Base-by-base conservation (phyloP, 805 yeast genomes). In the Priceomyces fermenticarens region DNA sequence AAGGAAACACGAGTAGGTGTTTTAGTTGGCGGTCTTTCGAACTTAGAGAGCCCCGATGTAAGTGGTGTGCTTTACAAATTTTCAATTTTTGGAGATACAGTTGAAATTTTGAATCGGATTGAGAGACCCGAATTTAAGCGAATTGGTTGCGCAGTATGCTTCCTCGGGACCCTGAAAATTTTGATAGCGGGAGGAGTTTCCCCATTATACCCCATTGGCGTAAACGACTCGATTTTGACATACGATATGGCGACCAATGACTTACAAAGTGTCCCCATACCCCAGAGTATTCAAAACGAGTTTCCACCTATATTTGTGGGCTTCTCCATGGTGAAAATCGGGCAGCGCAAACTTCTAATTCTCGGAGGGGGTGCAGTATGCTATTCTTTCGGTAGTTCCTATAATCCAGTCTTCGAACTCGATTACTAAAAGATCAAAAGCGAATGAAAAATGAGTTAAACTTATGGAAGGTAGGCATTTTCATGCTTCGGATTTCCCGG, bases 351-450 rank as follows among this genome's bases (percentile, higher is more conserved):
- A 14, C 26, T 39, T 11, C 14, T 25, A 7, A 12, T 39, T 20
- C 30, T 39, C n/a, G 38, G 35, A 6, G 91, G 95, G 3, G 95
- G 95, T 3, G 90, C 85, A 0, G 88, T 85, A 1, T 86, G 95
- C 54, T 86, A 83, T 48, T 84, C 90, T 0, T 87, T 85, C 62
- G 95, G 95, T 0, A 66, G 69, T 44, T 57, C 52, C 36, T 67
- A 64, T 48, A 67, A 57, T 45, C 40, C 46, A 2, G 53, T 48
- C 2, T 63, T 55, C 40, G 42, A 39, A 15, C 45, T 33, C 15
- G 25, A 20, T 20, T 20, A 20, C 25, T 20, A 8, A 20, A 20
- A 8, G 25, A 20, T 8, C 8, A 20, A 8, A 4, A 5, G 25
- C 25, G 25, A 8, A 20, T 20, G 25, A 20, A 4, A 5, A 20